Evolutionary conservation across 371 early-diverging fungal species (phyloP), one percentile per base, ranked within the genome.

Genomic region (Haplosporangium sp.): DNA sequence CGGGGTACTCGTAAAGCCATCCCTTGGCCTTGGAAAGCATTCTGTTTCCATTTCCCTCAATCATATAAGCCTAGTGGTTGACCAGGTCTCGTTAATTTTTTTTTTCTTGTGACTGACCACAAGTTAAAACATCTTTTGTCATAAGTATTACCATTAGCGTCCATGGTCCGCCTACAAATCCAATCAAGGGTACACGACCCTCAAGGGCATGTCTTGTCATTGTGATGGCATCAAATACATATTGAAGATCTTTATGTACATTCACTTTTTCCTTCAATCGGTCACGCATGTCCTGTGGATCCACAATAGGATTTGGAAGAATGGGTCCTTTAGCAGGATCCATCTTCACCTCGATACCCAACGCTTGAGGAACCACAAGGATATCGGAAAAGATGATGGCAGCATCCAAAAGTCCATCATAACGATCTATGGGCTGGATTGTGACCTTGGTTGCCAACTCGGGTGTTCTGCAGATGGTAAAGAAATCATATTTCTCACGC

Each of bases 371-470:
- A 58, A 99, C 90, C 27, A 98, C 98, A 34, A 99, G 88, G 76
- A 99, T 99, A 84, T 99, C 99, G 1, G 95, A 95, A 81, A 99
- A 99, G 71, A 99, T 99, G 83, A 99, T 99, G 10, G 97, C 93
- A 1, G 98, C 98, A 82, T 98, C 98, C 45, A 98, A 87, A 38
- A 97, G 88, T 2, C 90, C 93, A 11, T 84, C 90, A 84, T 95
- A 99, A 47, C 98, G 94, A 61, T 94, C 91, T 79, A 99, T 93
- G 48, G 99, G 99, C 86, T 99, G 98, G 58, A 99, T 84, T 1
- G 99, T 98, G 52, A 98, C 92, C 69, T 92, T 88, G 71, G 95
- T 94, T 19, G 98, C 98, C 47, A 98, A 86, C 79, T 92, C 93
- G 19, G 99, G 95, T 4, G 96, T 94, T 61, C 96, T 91, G 86